Evolutionary conservation across 805 yeast genomes (phyloP).

Genomic region (Komagataella pastoris): DNA sequence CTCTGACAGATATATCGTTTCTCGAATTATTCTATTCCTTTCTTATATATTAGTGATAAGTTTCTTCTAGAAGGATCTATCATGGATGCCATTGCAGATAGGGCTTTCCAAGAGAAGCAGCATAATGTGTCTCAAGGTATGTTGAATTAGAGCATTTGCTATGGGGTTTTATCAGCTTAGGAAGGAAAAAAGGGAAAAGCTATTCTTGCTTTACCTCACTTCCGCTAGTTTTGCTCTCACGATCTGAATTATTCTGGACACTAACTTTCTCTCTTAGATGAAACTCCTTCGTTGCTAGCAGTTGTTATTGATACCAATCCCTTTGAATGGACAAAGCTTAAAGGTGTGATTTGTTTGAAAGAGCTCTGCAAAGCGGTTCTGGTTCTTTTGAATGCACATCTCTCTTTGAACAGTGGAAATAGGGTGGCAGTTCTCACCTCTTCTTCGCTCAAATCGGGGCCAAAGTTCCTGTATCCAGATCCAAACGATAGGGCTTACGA

Average conservation of each 20-base stretch:
- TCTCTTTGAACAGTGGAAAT: slow-evolving; percentile 75
- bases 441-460: slow-evolving; percentile 42
- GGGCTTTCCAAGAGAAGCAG: slow-evolving; percentile 51
- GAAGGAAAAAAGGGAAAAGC: not conserved
- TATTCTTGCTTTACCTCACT: not conserved
- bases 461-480: slow-evolving; percentile 57
- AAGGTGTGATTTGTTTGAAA: slow-evolving; percentile 33
- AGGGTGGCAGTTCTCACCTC: slow-evolving; percentile 72
- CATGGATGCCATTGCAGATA: slow-evolving; percentile 62
- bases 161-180: not conserved
- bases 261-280: slow-evolving; percentile 25
- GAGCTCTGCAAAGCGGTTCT: slow-evolving; percentile 53
- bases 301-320: slow-evolving; percentile 74
- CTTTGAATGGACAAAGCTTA: slow-evolving; percentile 41
- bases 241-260: not conserved
- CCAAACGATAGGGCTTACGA: slow-evolving; percentile 4
- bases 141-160: not conserved
- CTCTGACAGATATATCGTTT: not conserved
- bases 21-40: not conserved
- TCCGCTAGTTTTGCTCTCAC: not conserved
- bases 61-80: slow-evolving; percentile 1
- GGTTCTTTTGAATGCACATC: slow-evolving; percentile 76
- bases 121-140: slow-evolving; percentile 58
- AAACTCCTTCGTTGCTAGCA: slow-evolving; percentile 66
- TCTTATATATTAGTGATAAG: not conserved